Base-by-base conservation (phyloP, 768 basidiomycete species). In the Boletus speciosus region DNA sequence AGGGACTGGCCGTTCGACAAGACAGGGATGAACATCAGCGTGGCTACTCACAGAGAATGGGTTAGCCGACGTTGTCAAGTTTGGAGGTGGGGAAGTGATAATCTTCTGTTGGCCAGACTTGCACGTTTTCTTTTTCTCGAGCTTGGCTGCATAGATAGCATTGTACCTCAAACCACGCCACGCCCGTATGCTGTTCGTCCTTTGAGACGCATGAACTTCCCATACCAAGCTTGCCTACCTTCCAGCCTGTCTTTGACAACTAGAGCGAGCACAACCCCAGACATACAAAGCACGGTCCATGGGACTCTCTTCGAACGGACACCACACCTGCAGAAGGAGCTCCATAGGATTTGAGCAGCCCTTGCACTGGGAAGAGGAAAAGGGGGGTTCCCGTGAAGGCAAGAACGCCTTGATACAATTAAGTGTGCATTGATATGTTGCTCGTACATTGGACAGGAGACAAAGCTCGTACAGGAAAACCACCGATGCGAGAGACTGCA, bases 401-500 rank as follows among this genome's bases (percentile, higher is more conserved):
- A 93, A 76, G 60, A 93, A 83, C 43, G 86, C 86, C 91, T 93
- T 80, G 64, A 80, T 72, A 59, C 66, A 71, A 76, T 79, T 69
- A 49, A 61, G 62, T 61, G 52, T 71, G 76, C 73, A 76, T 78
- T 75, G 72, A 69, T 71, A 74, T 27, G 63, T 67, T 66, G 71
- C 69, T 65, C 66, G 67, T 78, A 81, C 76, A 78, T 71, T 29
- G 68, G 63, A 73, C 70, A 71, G 74, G 72, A 73, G 71, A 72
- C 69, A 58, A 29, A 43, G 59, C 69, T 81, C 90, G 83, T 86
- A 93, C 91, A 79, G 92, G 92, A 74, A 79, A 80, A 67, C 92
- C 92, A 67, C 92, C 92, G 57, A 94, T 86, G 71, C 92, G 88
- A 71, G 92, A 94, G 60, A 93, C 89, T 53, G 88, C 84, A 40